phyloP scores from a whole-genome alignment of 495 filamentous ascomycete species.

The Hypoxylon fragiforme region DNA sequence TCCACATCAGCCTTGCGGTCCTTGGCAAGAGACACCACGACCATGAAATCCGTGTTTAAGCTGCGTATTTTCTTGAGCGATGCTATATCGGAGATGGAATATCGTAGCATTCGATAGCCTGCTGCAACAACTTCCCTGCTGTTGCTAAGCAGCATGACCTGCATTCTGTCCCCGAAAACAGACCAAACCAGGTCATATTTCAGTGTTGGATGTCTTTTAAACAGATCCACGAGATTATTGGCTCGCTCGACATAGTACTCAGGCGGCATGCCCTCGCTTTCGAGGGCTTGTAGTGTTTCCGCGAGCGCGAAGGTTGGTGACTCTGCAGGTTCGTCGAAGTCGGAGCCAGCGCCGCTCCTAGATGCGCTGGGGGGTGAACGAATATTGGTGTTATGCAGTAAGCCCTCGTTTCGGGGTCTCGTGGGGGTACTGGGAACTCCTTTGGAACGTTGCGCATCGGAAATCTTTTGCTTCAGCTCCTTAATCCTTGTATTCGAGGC shows the following conservation, averaged over 20 bases:
- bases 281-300: slow-evolving; percentile 84
- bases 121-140: slow-evolving; percentile 95
- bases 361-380: slow-evolving; percentile 67
- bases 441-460: slow-evolving; percentile 65
- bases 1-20: slow-evolving; percentile 95
- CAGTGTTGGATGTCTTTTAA: slow-evolving; percentile 87
- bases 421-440: slow-evolving; percentile 71
- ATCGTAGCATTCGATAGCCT: slow-evolving; percentile 88
- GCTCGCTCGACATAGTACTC: slow-evolving; percentile 94
- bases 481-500: slow-evolving; percentile 89
- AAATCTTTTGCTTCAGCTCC: slow-evolving; percentile 76
- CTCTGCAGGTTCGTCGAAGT: slow-evolving; percentile 72
- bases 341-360: slow-evolving; percentile 54
- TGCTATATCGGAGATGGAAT: slow-evolving; percentile 87
- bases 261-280: slow-evolving; percentile 80
- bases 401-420: slow-evolving; percentile 64
- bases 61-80: slow-evolving; percentile 86
- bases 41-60: slow-evolving; percentile 88
- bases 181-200: slow-evolving; percentile 97
- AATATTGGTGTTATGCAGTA: slow-evolving; percentile 67
- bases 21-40: slow-evolving; percentile 87
- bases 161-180: slow-evolving; percentile 87
- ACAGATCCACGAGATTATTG: slow-evolving; percentile 88
- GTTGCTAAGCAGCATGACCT: slow-evolving; percentile 92
- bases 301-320: slow-evolving; percentile 88